Percentiles rank a stretch among this genome's conserved stretches.
phyloP scores from a whole-genome alignment of 1,284 basidiomycete genomes.

The Coniferiporia weirii region DNA sequence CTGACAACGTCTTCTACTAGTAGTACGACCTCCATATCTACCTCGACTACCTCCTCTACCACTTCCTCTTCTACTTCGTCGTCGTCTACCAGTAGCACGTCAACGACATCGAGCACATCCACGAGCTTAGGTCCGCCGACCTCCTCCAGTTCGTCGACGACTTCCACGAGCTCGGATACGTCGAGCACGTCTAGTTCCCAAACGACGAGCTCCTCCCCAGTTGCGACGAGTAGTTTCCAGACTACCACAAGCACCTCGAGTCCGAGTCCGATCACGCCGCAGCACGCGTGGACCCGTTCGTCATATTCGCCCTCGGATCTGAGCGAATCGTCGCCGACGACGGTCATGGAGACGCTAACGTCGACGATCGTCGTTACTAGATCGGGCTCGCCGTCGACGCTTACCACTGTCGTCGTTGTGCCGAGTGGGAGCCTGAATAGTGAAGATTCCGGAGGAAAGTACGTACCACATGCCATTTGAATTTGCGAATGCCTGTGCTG shows the following conservation, averaged over 20 bases:
- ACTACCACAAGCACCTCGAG: background rate
- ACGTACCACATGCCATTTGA: background rate
- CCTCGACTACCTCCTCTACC: background rate
- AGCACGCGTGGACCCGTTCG: background rate
- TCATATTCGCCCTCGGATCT: background rate
- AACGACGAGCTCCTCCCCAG: background rate
- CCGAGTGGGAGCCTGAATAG: slow-evolving; percentile 12
- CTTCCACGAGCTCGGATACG: background rate
- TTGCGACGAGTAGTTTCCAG: background rate
- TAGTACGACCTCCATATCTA: background rate
- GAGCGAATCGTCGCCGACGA: background rate
- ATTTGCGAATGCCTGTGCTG: background rate
- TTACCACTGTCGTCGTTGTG: slow-evolving; percentile 9
- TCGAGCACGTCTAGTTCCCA: background rate
- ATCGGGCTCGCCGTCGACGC: slow-evolving; percentile 4
- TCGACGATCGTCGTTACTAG: slow-evolving; percentile 1
- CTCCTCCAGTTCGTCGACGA: background rate
- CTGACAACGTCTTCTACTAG: background rate
- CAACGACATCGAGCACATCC: background rate
- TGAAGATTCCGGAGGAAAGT: background rate
- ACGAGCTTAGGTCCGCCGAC: background rate
- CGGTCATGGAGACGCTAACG: slow-evolving; percentile 8
- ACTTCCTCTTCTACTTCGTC: background rate
- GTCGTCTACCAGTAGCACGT: background rate
- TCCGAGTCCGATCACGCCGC: background rate